These are phyloP conservation scores for Tuctoria greenei DNA, from an alignment of 176 grass and related monocot genomes.

Conservation along the genomic window DNA sequence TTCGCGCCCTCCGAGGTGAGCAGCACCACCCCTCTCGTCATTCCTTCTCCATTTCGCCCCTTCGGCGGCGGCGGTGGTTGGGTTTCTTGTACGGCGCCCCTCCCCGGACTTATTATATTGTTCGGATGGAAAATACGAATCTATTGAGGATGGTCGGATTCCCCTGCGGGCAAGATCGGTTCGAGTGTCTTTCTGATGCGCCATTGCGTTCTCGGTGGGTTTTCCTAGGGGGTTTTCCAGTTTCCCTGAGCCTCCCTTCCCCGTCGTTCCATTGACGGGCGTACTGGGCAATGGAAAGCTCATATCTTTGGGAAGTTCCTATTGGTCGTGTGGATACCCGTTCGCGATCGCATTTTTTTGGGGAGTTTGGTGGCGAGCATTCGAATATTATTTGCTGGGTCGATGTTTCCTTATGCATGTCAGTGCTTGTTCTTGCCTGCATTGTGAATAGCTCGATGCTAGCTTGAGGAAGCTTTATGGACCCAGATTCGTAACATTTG, in stretches of 20 bases:
- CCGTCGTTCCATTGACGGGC: not conserved
- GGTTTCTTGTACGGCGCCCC: not conserved
- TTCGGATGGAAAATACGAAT: not conserved
- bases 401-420: not conserved
- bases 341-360: not conserved
- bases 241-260: not conserved
- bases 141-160: not conserved
- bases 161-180: not conserved
- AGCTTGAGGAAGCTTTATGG: not conserved
- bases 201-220: conserved; percentile 17
- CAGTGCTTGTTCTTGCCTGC: not conserved
- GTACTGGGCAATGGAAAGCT: not conserved
- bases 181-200: not conserved
- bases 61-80: not conserved
- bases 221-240: not conserved
- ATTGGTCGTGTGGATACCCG: not conserved
- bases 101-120: not conserved
- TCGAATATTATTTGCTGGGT: not conserved
- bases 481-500: not conserved
- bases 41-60: not conserved
- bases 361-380: not conserved
- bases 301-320: not conserved
- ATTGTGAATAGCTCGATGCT: not conserved
- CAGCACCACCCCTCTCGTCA: not conserved
- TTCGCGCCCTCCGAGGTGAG: conserved; percentile 49